Conservation (phyloP, 176 grass and related monocot genomes). For the Oryza australiensis region DNA sequence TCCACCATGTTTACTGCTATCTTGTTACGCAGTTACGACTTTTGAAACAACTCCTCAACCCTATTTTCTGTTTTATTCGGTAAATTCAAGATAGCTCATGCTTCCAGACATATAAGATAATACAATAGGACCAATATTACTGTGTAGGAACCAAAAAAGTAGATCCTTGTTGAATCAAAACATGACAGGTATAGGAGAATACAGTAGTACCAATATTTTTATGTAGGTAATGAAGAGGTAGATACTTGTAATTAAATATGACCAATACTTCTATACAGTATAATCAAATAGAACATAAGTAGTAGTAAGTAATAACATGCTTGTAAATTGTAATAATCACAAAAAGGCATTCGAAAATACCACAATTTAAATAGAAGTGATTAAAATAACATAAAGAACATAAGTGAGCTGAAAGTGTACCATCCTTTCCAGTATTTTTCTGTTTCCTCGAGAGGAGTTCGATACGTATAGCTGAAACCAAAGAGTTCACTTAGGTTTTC, state of each 20-base stretch:
- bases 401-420: constrained; percentile 42
- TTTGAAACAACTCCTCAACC: neutral
- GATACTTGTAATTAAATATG: constrained; percentile 6
- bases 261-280: neutral
- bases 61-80: neutral
- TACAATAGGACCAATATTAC: neutral
- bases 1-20: neutral
- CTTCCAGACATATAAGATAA: constrained; percentile 2
- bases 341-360: neutral
- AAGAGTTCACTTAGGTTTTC: constrained; percentile 14
- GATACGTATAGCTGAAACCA: constrained; percentile 80
- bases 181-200: neutral
- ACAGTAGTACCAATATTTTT: neutral
- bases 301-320: neutral
- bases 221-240: neutral
- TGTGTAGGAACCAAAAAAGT: neutral
- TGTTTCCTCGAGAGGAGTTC: constrained; percentile 78
- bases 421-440: constrained; percentile 98
- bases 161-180: constrained; percentile 5
- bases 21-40: neutral
- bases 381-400: neutral
- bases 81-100: neutral
- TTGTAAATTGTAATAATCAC: neutral
- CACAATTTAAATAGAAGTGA: constrained; percentile 6
- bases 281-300: constrained; percentile 2